Evolutionary conservation across 768 basidiomycete species (phyloP), one percentile per base, ranked within the genome.

Genomic region (Amanita rimosa): DNA sequence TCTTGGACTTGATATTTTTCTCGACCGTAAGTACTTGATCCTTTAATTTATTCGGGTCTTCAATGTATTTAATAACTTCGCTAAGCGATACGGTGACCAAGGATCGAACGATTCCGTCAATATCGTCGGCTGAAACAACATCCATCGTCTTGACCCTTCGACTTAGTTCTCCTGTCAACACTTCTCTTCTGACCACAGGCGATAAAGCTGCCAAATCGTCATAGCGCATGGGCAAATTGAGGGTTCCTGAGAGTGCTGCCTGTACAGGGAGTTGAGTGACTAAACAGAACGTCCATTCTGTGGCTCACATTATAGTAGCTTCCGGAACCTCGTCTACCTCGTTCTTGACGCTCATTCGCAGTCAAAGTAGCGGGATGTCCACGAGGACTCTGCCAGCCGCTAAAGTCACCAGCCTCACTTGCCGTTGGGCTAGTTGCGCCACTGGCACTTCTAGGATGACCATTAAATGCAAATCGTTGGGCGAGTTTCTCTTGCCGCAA

Each of bases 401-500:
- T 68, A 49, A 79, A 83, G 56, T 91, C 88, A 27, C 86, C 88
- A 24, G 74, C 83, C 56, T 92, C 90, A 56, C 85, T 88, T 6
- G 78, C 75, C 2, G 87, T 80, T 11, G 90, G 90, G 59, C 86
- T 89, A 1, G 88, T 90, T 7, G 88, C 86, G 10, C 90, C 90
- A 56, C 85, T 87, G 2, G 83, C 77, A 52, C 73, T 83, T 53
- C 86, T 76, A 9, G 86, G 87, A 56, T 91, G 89, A 13, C 83
- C 82, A 56, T 85, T 87, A 55, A 82, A 78, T 5, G 76, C 78
- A 57, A 86, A 90, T n/a, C 87, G 74, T 49, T 83, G 82, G 11
- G 88, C 88, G 7, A 92, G 71, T 55, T 92, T 91, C 66, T 90
- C 88, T 60, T 91, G 85, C 17, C 92, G 76, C n/a, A 92, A 65